These are phyloP conservation scores for Gnomoniopsis smithogilvyi DNA, from an alignment of 2,329 filamentous ascomycete genomes.

Conservation along the genomic window DNA sequence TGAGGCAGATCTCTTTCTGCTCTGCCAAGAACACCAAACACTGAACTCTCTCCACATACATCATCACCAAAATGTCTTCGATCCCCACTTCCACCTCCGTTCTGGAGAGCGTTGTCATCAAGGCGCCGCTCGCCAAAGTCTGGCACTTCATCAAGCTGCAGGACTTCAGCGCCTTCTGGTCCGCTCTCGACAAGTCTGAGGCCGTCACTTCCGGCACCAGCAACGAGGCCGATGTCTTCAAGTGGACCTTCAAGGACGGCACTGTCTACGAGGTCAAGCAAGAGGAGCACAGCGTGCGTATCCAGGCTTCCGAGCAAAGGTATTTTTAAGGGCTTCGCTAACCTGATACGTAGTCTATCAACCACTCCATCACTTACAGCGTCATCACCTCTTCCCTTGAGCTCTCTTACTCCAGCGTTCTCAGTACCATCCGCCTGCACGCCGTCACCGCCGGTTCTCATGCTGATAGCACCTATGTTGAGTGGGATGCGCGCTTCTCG, in stretches of 20 bases:
- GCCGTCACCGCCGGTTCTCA: constrained; percentile 63
- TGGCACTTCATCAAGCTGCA: constrained; percentile 75
- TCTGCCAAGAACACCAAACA: not conserved
- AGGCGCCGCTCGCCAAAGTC: constrained; percentile 61
- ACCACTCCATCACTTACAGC: constrained; percentile 73
- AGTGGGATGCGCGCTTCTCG: constrained; percentile 68
- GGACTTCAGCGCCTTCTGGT: constrained; percentile 67
- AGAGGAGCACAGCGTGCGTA: constrained; percentile 67
- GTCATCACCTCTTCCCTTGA: constrained; percentile 65
- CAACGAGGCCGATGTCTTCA: constrained; percentile 64
- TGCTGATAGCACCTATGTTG: constrained; percentile 63
- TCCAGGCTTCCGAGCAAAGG: not conserved
- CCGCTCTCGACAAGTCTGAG: constrained; percentile 58
- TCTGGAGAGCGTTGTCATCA: constrained; percentile 65
- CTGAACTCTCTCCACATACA: not conserved
- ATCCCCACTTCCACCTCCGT: constrained; percentile 68
- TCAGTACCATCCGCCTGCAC: constrained; percentile 65
- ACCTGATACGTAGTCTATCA: constrained; percentile 50
- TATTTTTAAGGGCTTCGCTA: not conserved
- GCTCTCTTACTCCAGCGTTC: constrained; percentile 62
- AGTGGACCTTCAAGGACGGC: constrained; percentile 70
- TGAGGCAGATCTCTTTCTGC: not conserved
- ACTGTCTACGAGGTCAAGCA: constrained; percentile 69
- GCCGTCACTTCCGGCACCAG: constrained; percentile 56
- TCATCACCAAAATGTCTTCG: constrained; percentile 11